Evolutionary conservation across 805 yeast species (phyloP), one percentile per base, ranked within the genome.

Genomic region (Dipodascus albidus): DNA sequence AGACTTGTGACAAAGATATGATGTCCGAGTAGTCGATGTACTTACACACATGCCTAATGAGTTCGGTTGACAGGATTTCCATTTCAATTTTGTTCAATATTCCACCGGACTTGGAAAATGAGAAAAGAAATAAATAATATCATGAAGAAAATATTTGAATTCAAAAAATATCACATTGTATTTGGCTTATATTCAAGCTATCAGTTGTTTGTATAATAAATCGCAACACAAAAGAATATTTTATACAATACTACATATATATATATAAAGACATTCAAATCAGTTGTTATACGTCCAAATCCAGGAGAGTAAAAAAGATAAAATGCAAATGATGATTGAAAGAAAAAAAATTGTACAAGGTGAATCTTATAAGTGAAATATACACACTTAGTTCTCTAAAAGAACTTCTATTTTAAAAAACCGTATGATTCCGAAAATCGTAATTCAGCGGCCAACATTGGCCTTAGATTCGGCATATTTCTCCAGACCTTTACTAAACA

Each of bases 401-500:
- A n/a, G n/a, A n/a, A n/a, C n/a, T n/a, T n/a, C n/a, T n/a, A n/a
- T n/a, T n/a, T n/a, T n/a, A n/a, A n/a, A n/a, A n/a, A n/a, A n/a
- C n/a, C n/a, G n/a, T n/a, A n/a, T n/a, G n/a, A n/a, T n/a, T n/a
- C n/a, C n/a, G n/a, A n/a, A n/a, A n/a, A n/a, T n/a, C n/a, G n/a
- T n/a, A n/a, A n/a, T n/a, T 38, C 15, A 38, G 6, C 44, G 17
- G 20, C 99, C 99, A 53, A 90, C 81, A 64, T 91, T 93, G 60
- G 86, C 81, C 69, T 90, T 89, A 64, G 95, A 84, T 15, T 79
- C 76, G 2, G 96, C 76, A 66, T 78, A 91, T 51, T 61, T 62
- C 42, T 67, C 63, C 14, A 71, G 63, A 2, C 68, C 70, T 33
- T 58, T 76, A 52, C 85, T 75, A 66, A 87, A 90, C 19, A 88